Evolutionary conservation across 257 asterid species (phyloP), one percentile per base, ranked within the genome.

Genomic region (Solanum dulcamara): DNA sequence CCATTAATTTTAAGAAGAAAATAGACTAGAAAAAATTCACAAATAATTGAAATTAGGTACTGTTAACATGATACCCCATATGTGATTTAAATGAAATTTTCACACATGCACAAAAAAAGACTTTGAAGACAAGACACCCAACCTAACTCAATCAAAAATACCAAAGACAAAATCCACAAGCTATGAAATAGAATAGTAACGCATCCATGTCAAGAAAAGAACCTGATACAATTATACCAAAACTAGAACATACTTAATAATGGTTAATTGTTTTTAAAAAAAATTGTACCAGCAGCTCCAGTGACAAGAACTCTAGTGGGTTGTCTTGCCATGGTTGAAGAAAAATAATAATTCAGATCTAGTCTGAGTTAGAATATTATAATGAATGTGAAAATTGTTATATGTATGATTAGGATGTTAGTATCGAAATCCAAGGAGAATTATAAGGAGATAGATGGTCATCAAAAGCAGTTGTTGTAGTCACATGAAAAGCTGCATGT

Each of bases 111-210:
- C 70, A 35, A 22, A 24, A 44, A 37, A 84, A 15, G 32, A 83
- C 46, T 57, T 85, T 84, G 38, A 50, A 84, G 53, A 81, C 89
- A 90, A 88, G 86, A 85, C 79, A 85, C 70, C 20, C 18, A 62
- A 26, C 9, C 32, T 30, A 57, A 57, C 17, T 5, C 81, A 77
- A 86, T 71, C 38, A 50, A 83, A 50, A 83, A 10, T 62, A 85
- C 80, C 89, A 40, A 91, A 90, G 86, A 88, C 93, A 88, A 91
- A 91, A 88, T 66, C 92, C 86, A 88, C n/a, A 95, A 94, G 95
- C 86, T 86, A 91, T 85, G 97, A 32, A 90, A 87, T 86, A 84
- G 97, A 83, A 93, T 90, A 91, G 85, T 90, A 84, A 86, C 55
- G 46, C 89, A 85, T 91, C 80, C 81, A 88, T 86, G 85, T 85